Conservation (phyloP, 2,329 filamentous ascomycete species). For the Plenodomus lindquistii region DNA sequence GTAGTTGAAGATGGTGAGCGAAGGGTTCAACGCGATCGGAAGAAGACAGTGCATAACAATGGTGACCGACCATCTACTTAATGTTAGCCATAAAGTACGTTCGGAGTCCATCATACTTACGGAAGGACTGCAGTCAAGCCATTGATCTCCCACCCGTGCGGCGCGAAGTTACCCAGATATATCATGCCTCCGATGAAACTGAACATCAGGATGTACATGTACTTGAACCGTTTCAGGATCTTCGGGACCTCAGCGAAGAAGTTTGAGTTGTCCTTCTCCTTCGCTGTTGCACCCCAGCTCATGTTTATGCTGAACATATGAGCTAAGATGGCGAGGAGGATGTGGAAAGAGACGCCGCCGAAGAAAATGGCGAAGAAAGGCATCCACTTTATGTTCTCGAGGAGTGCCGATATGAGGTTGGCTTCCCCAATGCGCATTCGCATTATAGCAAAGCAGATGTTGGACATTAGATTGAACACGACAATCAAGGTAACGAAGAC, state of each 20-base stretch:
- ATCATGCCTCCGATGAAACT: slow-evolving; percentile 65
- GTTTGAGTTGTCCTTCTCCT: slow-evolving; percentile 79
- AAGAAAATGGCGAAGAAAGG: slow-evolving; percentile 75
- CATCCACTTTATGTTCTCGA: slow-evolving; percentile 66
- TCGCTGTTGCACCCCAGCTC: slow-evolving; percentile 80
- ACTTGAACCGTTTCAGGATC: slow-evolving; percentile 76
- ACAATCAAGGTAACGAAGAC: slow-evolving; percentile 64
- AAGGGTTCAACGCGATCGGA: slow-evolving; percentile 73
- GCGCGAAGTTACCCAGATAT: slow-evolving; percentile 69
- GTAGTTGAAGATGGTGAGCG: slow-evolving; percentile 77
- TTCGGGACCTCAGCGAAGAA: slow-evolving; percentile 84
- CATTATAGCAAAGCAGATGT: slow-evolving; percentile 62
- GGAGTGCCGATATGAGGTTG: slow-evolving; percentile 53
- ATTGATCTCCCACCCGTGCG: slow-evolving; percentile 56
- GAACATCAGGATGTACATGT: slow-evolving; percentile 65
- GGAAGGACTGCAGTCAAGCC: slow-evolving; percentile 69
- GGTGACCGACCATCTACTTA: slow-evolving; percentile 61
- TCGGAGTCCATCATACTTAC: slow-evolving; percentile 6
- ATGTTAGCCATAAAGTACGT: slow-evolving; percentile 2
- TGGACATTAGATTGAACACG: slow-evolving; percentile 65
- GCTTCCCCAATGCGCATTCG: slow-evolving; percentile 63
- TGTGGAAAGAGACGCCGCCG: slow-evolving; percentile 76
- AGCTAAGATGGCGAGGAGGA: slow-evolving; percentile 74
- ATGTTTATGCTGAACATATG: slow-evolving; percentile 88
- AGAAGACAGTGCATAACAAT: slow-evolving; percentile 69